A percentile compares a stretch with the other conserved stretches of the same genome.
phyloP scores from a whole-genome alignment of 352 stramenopile genomes.

The Thalassiosira exigua region DNA sequence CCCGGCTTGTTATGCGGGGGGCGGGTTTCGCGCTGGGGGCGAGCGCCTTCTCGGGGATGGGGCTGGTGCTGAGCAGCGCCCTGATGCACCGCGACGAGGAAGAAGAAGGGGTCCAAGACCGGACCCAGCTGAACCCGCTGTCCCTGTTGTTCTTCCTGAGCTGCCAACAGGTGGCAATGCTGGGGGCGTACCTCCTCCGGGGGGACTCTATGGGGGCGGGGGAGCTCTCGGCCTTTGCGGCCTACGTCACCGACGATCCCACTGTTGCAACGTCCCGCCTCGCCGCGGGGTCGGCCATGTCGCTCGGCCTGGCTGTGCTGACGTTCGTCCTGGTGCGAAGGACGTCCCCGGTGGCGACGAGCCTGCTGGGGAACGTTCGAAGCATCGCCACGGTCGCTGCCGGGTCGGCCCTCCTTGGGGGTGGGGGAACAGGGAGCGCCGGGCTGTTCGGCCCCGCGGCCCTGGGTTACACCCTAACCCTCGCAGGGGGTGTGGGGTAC shows the following conservation, averaged over 20 bases:
- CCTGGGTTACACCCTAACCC: conserved; percentile 32
- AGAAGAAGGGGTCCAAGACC: neutral
- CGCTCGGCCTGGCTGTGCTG: conserved; percentile 32
- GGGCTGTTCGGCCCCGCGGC: conserved; percentile 4
- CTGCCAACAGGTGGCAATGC: conserved; percentile 45
- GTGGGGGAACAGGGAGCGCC: neutral
- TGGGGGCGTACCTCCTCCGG: conserved; percentile 32
- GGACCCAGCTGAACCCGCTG: conserved; percentile 27
- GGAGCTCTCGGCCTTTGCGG: conserved; percentile 36
- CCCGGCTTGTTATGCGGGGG: conserved; percentile 24
- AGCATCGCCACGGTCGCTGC: conserved; percentile 47
- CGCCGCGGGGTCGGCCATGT: conserved; percentile 26
- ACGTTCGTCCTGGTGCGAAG: conserved; percentile 45
- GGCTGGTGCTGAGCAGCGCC: conserved; percentile 39
- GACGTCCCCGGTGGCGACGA: conserved; percentile 50
- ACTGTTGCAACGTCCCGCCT: conserved; percentile 19
- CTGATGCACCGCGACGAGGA: conserved; percentile 40
- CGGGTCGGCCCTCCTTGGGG: conserved; percentile 13
- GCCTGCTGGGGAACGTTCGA: conserved; percentile 43
- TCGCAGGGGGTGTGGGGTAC: conserved; percentile 37
- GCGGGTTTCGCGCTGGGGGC: conserved; percentile 33
- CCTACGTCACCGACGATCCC: conserved; percentile 33
- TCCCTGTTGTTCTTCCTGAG: conserved; percentile 53
- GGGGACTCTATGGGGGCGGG: conserved; percentile 13
- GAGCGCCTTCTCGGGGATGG: conserved; percentile 24